phyloP scores from a whole-genome alignment of 1,139 yeast species.

The Lodderomyces jiufengensis region DNA sequence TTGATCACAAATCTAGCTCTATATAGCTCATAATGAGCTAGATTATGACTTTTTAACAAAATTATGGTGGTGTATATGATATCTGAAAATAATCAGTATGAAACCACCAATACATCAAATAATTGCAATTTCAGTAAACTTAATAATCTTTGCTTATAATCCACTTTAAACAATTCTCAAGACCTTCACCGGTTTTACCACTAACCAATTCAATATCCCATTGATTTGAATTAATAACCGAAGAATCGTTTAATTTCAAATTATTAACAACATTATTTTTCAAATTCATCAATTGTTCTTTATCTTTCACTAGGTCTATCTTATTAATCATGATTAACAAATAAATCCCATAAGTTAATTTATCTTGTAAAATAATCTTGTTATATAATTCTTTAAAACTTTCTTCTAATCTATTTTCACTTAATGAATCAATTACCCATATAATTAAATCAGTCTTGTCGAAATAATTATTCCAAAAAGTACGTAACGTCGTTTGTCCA shows the following conservation, averaged over 20 bases:
- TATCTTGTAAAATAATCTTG: slow-evolving; percentile 61
- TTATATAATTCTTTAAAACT: slow-evolving; percentile 59
- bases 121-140: no score
- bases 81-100: no score
- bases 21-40: no score
- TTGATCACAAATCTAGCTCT: no score
- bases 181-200: slow-evolving; percentile 54
- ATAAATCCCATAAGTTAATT: slow-evolving; percentile 59
- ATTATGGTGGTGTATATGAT: no score
- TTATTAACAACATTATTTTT: slow-evolving; percentile 16
- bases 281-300: slow-evolving; percentile 14
- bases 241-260: slow-evolving; percentile 24
- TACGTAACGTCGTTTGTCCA: slow-evolving; percentile 73
- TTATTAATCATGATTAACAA: slow-evolving; percentile 57
- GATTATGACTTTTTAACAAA: no score
- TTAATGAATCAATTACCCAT: slow-evolving; percentile 88
- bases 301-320: slow-evolving; percentile 38
- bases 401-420: slow-evolving; percentile 59
- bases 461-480: slow-evolving; percentile 89
- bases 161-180: slow-evolving; percentile 50
- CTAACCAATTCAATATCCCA: slow-evolving; percentile 47
- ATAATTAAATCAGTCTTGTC: slow-evolving; percentile 78
- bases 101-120: no score
- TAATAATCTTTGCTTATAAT: slow-evolving; percentile 29
- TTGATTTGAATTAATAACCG: slow-evolving; percentile 21